Percentiles rank a stretch among this genome's conserved stretches.
Conservation (phyloP, 139 green algal genomes). For the Dunaliella primolecta region DNA sequence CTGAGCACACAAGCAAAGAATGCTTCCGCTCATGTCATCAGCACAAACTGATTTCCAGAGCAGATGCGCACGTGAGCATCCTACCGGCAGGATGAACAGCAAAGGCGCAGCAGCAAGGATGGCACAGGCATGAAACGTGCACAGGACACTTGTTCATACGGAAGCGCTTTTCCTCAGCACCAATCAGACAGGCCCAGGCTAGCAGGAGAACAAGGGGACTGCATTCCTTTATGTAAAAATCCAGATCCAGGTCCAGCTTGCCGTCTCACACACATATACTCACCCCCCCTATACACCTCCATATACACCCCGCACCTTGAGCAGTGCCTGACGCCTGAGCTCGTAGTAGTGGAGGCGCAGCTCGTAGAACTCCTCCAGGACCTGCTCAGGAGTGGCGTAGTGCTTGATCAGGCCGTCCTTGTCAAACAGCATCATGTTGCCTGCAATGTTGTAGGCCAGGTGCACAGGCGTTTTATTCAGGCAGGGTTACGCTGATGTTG, state of each 20-base stretch:
- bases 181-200: no score
- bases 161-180: background rate
- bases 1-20: slow-evolving; percentile 27
- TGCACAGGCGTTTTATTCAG: no score
- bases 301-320: no score
- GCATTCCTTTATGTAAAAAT: no score
- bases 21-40: background rate
- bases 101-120: no score
- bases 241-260: no score
- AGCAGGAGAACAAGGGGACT: no score
- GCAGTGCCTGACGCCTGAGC: slow-evolving; percentile 61
- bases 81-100: background rate
- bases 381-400: slow-evolving; percentile 84
- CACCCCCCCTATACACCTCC: no score
- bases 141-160: background rate
- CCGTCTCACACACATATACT: no score
- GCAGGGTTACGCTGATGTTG: no score
- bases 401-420: slow-evolving; percentile 83
- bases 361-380: slow-evolving; percentile 89
- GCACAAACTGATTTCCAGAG: no score
- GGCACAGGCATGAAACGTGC: no score
- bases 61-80: background rate
- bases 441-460: slow-evolving; percentile 43
- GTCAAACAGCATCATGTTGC: slow-evolving; percentile 98
- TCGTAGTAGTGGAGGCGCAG: slow-evolving; percentile 87